Evolutionary conservation across 2,329 filamentous ascomycete species (phyloP), one percentile per base, ranked within the genome.

Genomic region (Seiridium cupressi): DNA sequence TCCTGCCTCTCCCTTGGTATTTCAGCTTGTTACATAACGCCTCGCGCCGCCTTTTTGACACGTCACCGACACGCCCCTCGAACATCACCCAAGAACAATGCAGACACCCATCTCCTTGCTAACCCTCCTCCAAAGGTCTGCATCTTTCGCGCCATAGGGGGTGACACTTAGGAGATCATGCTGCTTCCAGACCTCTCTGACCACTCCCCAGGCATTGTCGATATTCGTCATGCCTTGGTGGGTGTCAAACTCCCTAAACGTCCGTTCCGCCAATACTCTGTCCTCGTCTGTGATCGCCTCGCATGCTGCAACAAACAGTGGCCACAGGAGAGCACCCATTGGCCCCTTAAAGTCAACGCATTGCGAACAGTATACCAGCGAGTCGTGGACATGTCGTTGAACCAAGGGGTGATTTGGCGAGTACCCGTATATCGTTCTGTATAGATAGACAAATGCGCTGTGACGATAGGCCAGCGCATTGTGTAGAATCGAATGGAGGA

Each of bases 161-260:
- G 69, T 59, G 48, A 69, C 61, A 62, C 68, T 62, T 8, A 64
- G 60, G 8, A 64, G 60, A 60, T 87, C 84, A 0, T 78, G 79
- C 59, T 84, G 75, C 59, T 77, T 77, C 73, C 86, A 89, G 8
- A 89, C 81, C 68, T 88, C 85, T 64, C 83, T 77, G 3, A 87
- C 81, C 42, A 89, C 83, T 10, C 78, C 78, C 83, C 85, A 87
- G 3, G 85, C 82, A 62, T 84, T 77, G 62, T 80, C 79, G 60
- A 89, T 88, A 65, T 89, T 89, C 18, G 80, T 81, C 86, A 89
- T 89, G 26, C 86, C 85, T 69, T 89, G 87, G 18, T 85, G 74
- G 57, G 75, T 77, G 60, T 83, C 81, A 7, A 87, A 77, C 4
- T 80, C 81, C 4, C 72, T 69, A 65, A 89, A 88, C 0, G 83